Conservation (phyloP, 257 asterid species). For the Solanum stenotomum region DNA sequence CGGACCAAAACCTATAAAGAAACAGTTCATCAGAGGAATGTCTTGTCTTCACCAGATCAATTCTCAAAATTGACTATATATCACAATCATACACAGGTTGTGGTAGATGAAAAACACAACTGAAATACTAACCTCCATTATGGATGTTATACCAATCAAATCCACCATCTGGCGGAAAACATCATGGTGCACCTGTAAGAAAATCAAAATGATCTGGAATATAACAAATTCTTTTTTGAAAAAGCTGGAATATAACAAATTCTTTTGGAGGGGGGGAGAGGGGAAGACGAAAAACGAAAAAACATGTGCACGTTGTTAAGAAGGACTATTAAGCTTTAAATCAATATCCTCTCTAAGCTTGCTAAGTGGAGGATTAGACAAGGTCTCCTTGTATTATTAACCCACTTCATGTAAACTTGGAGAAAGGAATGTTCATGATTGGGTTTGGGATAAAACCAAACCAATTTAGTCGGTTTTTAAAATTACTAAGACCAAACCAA, state of each 20-base stretch:
- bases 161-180: conserved; percentile 84
- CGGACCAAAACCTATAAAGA: conserved; percentile 77
- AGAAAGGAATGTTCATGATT: background rate
- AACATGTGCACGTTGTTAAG: background rate
- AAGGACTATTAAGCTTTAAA: background rate
- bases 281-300: background rate
- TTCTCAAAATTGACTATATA: background rate
- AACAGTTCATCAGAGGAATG: background rate
- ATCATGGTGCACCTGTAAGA: conserved; percentile 72
- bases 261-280: background rate
- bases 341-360: background rate
- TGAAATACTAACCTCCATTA: conserved; percentile 73
- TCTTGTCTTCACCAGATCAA: background rate
- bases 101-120: background rate
- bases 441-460: background rate
- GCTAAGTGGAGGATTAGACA: background rate
- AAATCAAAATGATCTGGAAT: background rate
- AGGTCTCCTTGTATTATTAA: background rate
- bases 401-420: background rate
- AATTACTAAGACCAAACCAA: background rate
- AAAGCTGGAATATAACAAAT: background rate
- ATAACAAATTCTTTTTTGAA: background rate
- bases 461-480: background rate
- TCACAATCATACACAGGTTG: background rate
- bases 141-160: conserved; percentile 93